Evolutionary conservation across 1,139 yeast genomes (phyloP).

Genomic region (Debaryomyces subglobosus): DNA sequence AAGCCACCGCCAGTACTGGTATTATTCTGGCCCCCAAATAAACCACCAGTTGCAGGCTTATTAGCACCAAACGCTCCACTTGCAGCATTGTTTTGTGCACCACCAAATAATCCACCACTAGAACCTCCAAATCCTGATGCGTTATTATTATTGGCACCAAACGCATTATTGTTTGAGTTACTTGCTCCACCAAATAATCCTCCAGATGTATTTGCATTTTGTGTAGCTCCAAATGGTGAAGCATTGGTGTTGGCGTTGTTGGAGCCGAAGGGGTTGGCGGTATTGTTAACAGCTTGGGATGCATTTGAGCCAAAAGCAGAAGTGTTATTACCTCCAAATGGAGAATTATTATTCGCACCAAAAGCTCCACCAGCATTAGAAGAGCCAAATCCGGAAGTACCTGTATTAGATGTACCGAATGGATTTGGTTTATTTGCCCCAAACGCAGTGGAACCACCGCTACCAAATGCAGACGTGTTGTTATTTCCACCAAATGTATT

Average conservation of each 20-base stretch:
- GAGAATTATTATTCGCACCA: conserved; percentile 15
- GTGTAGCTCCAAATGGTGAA: conserved; percentile 24
- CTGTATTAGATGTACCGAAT: conserved; percentile 19
- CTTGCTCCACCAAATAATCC: conserved; percentile 16
- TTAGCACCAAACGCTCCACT: conserved; percentile 16
- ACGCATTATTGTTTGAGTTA: conserved; percentile 11
- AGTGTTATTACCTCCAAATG: conserved; percentile 11
- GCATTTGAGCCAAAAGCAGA: conserved; percentile 27
- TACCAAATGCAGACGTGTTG: conserved; percentile 25
- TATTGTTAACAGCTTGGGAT: background rate
- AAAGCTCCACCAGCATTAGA: conserved; percentile 17
- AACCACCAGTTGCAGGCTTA: conserved; percentile 3
- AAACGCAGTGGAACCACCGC: conserved; percentile 18
- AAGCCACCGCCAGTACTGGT: conserved; percentile 20
- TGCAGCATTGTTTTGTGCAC: conserved; percentile 3
- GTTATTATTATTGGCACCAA: conserved; percentile 14
- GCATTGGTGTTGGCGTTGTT: conserved; percentile 11
- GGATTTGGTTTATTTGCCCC: conserved; percentile 15
- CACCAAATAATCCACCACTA: conserved; percentile 20
- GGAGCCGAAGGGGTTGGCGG: conserved; percentile 27
- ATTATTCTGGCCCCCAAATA: conserved; percentile 6
- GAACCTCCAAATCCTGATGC: conserved; percentile 19
- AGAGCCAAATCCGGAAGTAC: conserved; percentile 25
- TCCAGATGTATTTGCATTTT: conserved; percentile 11
- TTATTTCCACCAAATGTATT: conserved; percentile 24